Evolutionary conservation across 139 green algal species (phyloP), one percentile per base, ranked within the genome.

Genomic region (Coccomyxa sp.): DNA sequence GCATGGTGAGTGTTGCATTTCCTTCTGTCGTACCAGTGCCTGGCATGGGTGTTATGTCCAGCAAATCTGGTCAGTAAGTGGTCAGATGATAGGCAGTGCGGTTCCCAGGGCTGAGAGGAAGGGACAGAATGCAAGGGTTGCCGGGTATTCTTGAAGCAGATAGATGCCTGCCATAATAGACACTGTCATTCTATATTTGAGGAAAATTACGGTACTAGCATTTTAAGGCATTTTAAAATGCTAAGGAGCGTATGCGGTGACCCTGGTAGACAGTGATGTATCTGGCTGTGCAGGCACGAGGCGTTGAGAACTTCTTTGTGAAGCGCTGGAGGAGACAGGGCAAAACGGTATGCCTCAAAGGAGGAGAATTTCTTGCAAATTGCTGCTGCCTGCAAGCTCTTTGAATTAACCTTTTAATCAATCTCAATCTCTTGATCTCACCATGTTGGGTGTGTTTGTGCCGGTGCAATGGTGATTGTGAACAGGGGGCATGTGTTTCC

Each of bases 1-100:
- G 79, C 15, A 28, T 91, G 90, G 90, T 94, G 76, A 86, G 83
- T 38, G 27, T 30, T 10, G 14, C 30, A 30, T 25, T 71, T 25
- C 10, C 1, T 9, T 28, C 63, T 38, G 25, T 60, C 12, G 66
- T n/a, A 18, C 13, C 58, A 57, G 10, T 13, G 13, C 10, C 25
- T 15, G 16, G 0, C 57, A 25, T 76, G 79, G 0, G 45, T 30
- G 32, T 76, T 12, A n/a, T 23, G 23, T 76, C 16, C 57, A 38
- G 51, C 38, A 27, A 23, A 63, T 58, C 57, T 10, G 58, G 13
- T 71, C 31, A 51, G 21, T 0, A 82, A 51, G 45, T 14, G 10
- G n/a, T n/a, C 31, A 13, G 18, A 63, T 63, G 21, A 21, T 45
- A 14, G 25, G 77, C 32, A 45, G 38, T 63, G 17, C 32, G 14